Percentiles rank a stretch among this genome's conserved stretches.
These are phyloP conservation scores for Mycena alexandri DNA, from an alignment of 768 basidiomycete genomes.

Conservation along the genomic window DNA sequence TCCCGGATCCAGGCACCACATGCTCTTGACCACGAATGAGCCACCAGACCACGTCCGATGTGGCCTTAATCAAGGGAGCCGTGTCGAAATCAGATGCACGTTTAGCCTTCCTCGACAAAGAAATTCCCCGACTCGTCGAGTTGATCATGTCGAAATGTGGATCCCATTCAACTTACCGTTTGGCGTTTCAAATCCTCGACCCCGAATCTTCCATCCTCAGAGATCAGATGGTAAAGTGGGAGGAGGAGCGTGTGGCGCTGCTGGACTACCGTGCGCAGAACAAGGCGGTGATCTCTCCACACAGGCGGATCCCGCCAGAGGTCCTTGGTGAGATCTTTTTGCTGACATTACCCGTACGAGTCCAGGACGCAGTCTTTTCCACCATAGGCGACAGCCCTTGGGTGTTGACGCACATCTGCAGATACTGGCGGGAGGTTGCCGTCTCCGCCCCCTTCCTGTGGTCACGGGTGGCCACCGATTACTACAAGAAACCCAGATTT, in stretches of 20 bases:
- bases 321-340: constrained; percentile 9
- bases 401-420: constrained; percentile 15
- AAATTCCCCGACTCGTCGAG: constrained; percentile 8
- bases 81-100: neutral
- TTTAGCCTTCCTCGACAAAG: constrained; percentile 8
- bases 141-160: constrained; percentile 10
- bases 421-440: constrained; percentile 12
- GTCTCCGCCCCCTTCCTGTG: constrained; percentile 10
- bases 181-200: constrained; percentile 7
- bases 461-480: constrained; percentile 17
- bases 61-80: constrained; percentile 1
- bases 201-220: constrained; percentile 14
- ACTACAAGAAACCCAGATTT: neutral
- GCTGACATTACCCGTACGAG: constrained; percentile 4
- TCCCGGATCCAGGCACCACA: constrained; percentile 9
- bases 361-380: constrained; percentile 5
- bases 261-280: constrained; percentile 10
- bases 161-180: constrained; percentile 5
- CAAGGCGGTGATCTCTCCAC: constrained; percentile 10
- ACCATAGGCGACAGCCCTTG: constrained; percentile 13
- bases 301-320: constrained; percentile 7
- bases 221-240: constrained; percentile 15
- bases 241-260: constrained; percentile 9
- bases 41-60: constrained; percentile 8
- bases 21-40: constrained; percentile 8